These are phyloP conservation scores for Yamadazyma phyllophila DNA, from an alignment of 805 yeast genomes.

Conservation along the genomic window DNA sequence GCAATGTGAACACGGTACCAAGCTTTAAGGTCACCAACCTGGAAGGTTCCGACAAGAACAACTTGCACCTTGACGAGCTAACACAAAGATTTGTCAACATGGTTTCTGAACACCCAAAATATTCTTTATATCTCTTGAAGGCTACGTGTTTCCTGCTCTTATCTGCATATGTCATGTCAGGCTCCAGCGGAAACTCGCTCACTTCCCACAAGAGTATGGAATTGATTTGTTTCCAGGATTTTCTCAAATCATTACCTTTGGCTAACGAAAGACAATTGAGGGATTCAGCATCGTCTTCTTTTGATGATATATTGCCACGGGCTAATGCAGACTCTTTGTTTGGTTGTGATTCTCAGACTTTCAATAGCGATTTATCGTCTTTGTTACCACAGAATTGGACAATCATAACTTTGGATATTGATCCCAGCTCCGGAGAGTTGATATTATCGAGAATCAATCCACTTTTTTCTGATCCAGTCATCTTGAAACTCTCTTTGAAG, in stretches of 20 bases:
- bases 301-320: constrained; percentile 10
- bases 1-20: not conserved
- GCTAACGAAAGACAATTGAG: constrained; percentile 18
- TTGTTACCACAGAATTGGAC: constrained; percentile 45
- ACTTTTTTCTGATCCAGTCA: constrained; percentile 33
- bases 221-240: constrained; percentile 17
- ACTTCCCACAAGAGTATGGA: not conserved
- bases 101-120: not conserved
- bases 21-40: not conserved
- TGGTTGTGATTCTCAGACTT: not conserved
- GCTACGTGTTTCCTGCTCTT: not conserved
- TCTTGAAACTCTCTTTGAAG: constrained; percentile 58
- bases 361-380: not conserved
- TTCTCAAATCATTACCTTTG: constrained; percentile 19
- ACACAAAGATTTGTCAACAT: not conserved
- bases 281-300: not conserved
- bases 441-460: constrained; percentile 46
- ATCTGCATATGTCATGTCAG: not conserved
- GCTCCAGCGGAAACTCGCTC: not conserved
- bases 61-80: too few species aligned
- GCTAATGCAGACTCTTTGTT: constrained; percentile 1
- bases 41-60: too few species aligned
- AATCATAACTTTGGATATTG: constrained; percentile 59
- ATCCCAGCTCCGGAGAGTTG: constrained; percentile 54
- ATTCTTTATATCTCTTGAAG: not conserved